Evolutionary conservation across 352 stramenopile species (phyloP), one percentile per base, ranked within the genome.

Genomic region (Chrysophaeum taylorii): DNA sequence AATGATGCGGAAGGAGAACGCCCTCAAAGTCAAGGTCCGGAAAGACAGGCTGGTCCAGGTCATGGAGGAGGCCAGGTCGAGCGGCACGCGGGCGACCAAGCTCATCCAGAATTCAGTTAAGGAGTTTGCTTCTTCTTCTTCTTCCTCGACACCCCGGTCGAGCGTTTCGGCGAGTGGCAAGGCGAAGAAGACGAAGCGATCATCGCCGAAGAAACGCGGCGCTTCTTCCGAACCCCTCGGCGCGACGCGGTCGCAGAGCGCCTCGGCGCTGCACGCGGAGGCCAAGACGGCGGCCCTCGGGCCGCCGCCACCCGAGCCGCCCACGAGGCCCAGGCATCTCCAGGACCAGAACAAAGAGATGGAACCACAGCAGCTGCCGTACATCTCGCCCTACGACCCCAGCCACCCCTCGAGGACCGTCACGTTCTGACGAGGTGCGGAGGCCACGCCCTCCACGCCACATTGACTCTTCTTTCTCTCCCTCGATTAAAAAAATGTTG

Each of bases 31-130:
- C 43, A 94, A 93, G 71, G 89, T 93, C 70, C 85, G 93, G 76
- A 87, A 87, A 48, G 87, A 95, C 72, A 36, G 85, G 15, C 92
- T 95, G 70, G 81, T 92, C 75, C 77, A 83, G 41, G 90, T 87
- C 0, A 93, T 95, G 85, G 87, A 93, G 71, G 63, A 57, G 36
- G 68, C 71, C 21, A 72, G 78, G 41, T 61, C 62, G 14, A 76
- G 78, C 70, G 67, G 71, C 15, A 57, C 62, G 37, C 50, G 61
- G 23, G 68, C 68, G 15, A 35, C 70, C 29, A 76, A 75, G 67
- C 45, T 78, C 18, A 64, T 78, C 25, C 39, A 67, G 48, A 25
- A 33, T n/a, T n/a, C n/a, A n/a, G 62, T 18, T 64, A 18, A 16
- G 62, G 18, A 71, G 54, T 41, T 18, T 64, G 41, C 36, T 16